These are phyloP conservation scores for Pseudopithomyces chartarum DNA, from an alignment of 2,329 filamentous ascomycete genomes.

Conservation along the genomic window DNA sequence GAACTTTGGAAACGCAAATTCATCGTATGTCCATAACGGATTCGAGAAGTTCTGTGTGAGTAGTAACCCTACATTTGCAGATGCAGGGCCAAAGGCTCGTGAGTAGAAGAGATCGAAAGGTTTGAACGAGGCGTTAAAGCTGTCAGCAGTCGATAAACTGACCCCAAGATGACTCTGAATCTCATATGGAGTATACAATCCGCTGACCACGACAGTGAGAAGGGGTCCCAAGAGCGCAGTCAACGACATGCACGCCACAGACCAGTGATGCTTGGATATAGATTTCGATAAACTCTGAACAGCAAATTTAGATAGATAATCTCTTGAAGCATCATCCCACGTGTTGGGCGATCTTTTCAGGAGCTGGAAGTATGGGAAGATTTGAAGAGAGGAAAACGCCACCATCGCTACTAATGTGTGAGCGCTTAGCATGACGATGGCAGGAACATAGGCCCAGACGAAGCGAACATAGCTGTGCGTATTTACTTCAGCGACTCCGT, in stretches of 20 bases:
- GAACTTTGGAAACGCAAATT: background rate
- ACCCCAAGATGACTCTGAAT: background rate
- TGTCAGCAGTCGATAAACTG: background rate
- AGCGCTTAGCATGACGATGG: background rate
- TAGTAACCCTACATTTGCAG: background rate
- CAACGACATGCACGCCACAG: background rate
- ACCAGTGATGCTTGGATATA: background rate
- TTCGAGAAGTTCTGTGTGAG: background rate
- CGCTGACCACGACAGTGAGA: background rate
- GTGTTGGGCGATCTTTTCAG: background rate
- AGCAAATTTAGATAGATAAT: background rate
- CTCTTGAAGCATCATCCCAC: background rate
- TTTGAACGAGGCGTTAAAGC: background rate
- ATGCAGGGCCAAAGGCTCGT: background rate
- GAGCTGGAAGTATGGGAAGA: background rate
- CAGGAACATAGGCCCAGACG: background rate
- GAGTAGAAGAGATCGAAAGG: background rate
- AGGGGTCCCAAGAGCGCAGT: background rate
- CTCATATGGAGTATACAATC: background rate
- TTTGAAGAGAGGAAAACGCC: background rate
- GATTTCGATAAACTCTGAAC: background rate
- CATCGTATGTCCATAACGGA: background rate
- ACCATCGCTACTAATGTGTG: background rate
- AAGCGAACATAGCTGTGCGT: background rate
- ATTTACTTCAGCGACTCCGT: background rate